Base-by-base conservation (phyloP, 352 stramenopile genomes). In the Albugo laibachii region DNA sequence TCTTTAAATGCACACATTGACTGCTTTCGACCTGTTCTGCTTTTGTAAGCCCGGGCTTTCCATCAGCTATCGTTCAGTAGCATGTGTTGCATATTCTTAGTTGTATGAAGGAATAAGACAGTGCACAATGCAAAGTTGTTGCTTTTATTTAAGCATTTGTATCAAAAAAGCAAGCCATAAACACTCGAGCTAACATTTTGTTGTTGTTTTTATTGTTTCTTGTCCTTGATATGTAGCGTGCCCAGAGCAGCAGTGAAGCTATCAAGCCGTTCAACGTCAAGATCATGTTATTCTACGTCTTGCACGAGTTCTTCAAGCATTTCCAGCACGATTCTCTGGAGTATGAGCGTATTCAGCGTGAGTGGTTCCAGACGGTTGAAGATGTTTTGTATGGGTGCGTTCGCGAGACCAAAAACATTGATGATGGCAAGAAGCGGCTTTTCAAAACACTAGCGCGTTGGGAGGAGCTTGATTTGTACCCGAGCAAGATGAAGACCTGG, bases 281-380 rank as follows among this genome's bases (percentile, higher is more conserved):
- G 53, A 47, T 89, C 31, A 89, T 89, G 77, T 61, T 89, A 11
- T 81, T 89, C 39, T 89, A 89, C 70, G 61, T 87, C 39, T 62
- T 89, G 27, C 74, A 89, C 55, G 77, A 89, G 63, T 89, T 89
- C 48, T 62, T 89, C 49, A 89, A 89, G 66, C 65, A 63, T 13
- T 84, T 81, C 47, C 59, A 81, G 35, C 12, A 35, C 13, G 5
- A 31, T 13, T 66, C 68, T 8, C 65, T 80, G 40, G 48, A 66
- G 41, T 58, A 77, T 13, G 53, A 62, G 3, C 52, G 67, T 18
- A 65, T 85, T 36, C 69, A 87, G 47, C 69, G 73, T 0, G 65
- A 83, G 44, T 89, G 76, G 69, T 83, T 82, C 46, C 71, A 80
- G 48, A 84, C 74, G 1, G 66, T 88, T 18, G 74, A 87, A 52